A percentile compares a stretch with the other conserved stretches of the same genome.
Evolutionary conservation across 2,329 filamentous ascomycete genomes (phyloP).

Genomic region (Celoporthe dispersa): DNA sequence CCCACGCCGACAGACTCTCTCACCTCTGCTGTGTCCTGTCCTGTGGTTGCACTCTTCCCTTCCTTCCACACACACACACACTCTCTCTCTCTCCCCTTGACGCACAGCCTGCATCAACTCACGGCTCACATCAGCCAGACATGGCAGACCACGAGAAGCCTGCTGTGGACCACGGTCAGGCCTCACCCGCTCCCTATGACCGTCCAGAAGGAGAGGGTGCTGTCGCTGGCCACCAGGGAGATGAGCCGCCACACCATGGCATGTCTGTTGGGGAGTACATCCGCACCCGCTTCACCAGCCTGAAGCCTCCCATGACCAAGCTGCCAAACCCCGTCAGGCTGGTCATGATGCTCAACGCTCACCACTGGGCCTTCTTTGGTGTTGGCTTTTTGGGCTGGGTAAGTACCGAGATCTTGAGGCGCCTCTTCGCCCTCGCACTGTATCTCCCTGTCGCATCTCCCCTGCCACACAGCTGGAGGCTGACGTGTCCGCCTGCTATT

Average conservation of each 20-base stretch:
- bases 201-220: not conserved
- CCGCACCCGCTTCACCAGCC: slow-evolving; percentile 55
- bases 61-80: not conserved
- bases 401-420: slow-evolving; percentile 31
- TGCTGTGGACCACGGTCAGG: slow-evolving; percentile 6
- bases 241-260: slow-evolving; percentile 51
- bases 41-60: too few species aligned
- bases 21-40: not conserved
- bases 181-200: not conserved
- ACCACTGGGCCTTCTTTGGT: slow-evolving; percentile 60
- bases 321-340: slow-evolving; percentile 58
- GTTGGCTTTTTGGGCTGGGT: slow-evolving; percentile 63
- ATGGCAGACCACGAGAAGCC: slow-evolving; percentile 30
- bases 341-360: slow-evolving; percentile 51
- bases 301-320: slow-evolving; percentile 61
- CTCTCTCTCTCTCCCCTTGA: not conserved
- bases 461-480: not conserved
- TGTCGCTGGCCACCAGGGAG: slow-evolving; percentile 25
- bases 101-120: not conserved
- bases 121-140: not conserved
- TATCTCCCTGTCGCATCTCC: not conserved
- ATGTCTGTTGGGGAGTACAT: slow-evolving; percentile 55
- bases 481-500: not conserved
- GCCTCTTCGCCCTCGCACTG: not conserved
- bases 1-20: not conserved